Evolutionary conservation across 257 asterid genomes (phyloP), one percentile per base, ranked within the genome.

Genomic region (Nicotiana benthamiana): DNA sequence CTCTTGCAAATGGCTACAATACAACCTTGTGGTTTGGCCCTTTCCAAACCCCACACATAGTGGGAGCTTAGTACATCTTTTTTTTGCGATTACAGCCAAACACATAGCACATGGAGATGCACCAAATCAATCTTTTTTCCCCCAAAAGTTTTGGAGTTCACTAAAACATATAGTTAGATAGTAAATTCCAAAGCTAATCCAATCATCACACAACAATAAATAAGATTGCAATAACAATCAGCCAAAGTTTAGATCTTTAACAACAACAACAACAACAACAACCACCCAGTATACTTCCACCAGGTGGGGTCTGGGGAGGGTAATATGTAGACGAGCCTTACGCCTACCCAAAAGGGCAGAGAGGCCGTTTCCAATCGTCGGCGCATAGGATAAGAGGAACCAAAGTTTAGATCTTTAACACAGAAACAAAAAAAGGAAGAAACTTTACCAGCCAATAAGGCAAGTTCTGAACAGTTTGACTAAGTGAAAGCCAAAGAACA

Each of bases 401-500:
- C 62, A 79, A 70, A 84, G 27, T 82, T 57, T 72, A 77, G 64
- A 82, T 79, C 57, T 26, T 51, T 27, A 67, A 34, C 17, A 46
- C 11, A 79, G 26, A 61, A 11, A 53, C 27, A 77, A 74, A 56
- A 4, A 48, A 62, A 51, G 15, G n/a, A 57, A 34, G 51, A 48
- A 4, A 17, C 2, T 34, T 79, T 81, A 92, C 96, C 94, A 85
- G 72, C 96, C 92, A 90, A 81, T 87, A 90, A 51, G 97, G 94
- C 78, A 90, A 56, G 53, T 85, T 72, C 28, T 36, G 30, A 43
- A 88, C 79, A 72, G 88, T 84, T 20, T 79, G 79, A 82, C 70
- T 86, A 56, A 92, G 87, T 78, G 89, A 85, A 60, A 91, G 94
- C 97, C 97, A 92, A 36, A 92, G 81, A 62, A 88, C 88, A 11